Percentiles rank a stretch among this genome's conserved stretches.
These are phyloP conservation scores for Erigeron philadelphicus DNA, from an alignment of 140 eudicot genomes.

Conservation along the genomic window DNA sequence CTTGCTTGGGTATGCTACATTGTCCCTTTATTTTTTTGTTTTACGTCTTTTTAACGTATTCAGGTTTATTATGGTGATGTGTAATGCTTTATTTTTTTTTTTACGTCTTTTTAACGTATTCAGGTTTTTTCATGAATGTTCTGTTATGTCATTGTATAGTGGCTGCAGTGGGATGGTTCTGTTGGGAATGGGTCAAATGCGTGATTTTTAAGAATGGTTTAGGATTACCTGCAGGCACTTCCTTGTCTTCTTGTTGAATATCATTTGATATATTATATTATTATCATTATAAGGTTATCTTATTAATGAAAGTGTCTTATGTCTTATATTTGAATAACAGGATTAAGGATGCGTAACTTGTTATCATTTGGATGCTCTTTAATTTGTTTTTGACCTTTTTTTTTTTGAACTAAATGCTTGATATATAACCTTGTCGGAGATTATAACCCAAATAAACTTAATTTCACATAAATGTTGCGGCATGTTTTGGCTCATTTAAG, in stretches of 20 bases:
- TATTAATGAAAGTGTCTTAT: neutral
- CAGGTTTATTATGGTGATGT: constrained; percentile 1
- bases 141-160: constrained; percentile 13
- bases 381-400: neutral
- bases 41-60: neutral
- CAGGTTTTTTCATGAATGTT: constrained; percentile 3
- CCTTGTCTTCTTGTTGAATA: neutral
- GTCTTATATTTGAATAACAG: neutral
- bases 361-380: neutral
- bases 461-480: neutral
- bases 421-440: neutral
- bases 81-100: neutral
- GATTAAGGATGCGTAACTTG: neutral
- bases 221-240: neutral
- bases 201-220: neutral
- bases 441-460: neutral
- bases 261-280: neutral
- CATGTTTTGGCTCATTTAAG: neutral
- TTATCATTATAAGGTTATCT: neutral
- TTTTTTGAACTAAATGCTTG: neutral
- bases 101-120: neutral
- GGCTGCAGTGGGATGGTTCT: neutral
- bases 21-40: neutral
- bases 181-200: constrained; percentile 1
- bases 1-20: constrained; percentile 67